These are phyloP conservation scores for Trichoderma semiorbis DNA, from an alignment of 2,329 filamentous ascomycete species.

Conservation along the genomic window DNA sequence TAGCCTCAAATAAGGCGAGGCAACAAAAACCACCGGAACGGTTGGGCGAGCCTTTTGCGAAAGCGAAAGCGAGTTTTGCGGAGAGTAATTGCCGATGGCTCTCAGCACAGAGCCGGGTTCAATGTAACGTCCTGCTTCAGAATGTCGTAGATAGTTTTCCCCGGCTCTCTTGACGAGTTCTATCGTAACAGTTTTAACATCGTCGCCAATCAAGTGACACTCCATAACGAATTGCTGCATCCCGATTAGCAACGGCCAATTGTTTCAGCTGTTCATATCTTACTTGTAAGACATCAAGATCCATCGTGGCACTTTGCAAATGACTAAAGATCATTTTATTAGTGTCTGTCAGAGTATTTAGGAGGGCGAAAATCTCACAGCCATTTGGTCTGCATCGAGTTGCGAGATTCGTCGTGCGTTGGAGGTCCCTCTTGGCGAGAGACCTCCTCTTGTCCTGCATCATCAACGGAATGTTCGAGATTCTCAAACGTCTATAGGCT, in stretches of 20 bases:
- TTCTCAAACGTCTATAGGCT: background rate
- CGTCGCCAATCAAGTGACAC: background rate
- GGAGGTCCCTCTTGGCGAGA: background rate
- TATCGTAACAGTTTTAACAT: background rate
- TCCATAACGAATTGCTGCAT: background rate
- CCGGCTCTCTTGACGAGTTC: background rate
- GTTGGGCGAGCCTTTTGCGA: background rate
- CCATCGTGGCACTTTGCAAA: background rate
- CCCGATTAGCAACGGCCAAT: background rate
- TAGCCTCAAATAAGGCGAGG: background rate
- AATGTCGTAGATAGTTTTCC: background rate
- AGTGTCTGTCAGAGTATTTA: background rate
- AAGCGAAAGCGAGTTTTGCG: background rate
- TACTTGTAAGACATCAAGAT: background rate
- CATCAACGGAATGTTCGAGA: background rate
- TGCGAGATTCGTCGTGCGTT: background rate
- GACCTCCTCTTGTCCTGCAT: background rate
- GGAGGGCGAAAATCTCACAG: background rate
- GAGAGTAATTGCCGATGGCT: background rate
- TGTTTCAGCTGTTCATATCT: background rate
- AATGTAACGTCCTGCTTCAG: slow-evolving; percentile 1
- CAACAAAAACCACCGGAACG: background rate
- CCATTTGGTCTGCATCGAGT: background rate
- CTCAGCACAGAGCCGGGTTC: background rate
- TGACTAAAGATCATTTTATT: background rate